A percentile compares a stretch with the other conserved stretches of the same genome.
Evolutionary conservation across 441 rosid species (phyloP).

Genomic region (Erodium moschatum): DNA sequence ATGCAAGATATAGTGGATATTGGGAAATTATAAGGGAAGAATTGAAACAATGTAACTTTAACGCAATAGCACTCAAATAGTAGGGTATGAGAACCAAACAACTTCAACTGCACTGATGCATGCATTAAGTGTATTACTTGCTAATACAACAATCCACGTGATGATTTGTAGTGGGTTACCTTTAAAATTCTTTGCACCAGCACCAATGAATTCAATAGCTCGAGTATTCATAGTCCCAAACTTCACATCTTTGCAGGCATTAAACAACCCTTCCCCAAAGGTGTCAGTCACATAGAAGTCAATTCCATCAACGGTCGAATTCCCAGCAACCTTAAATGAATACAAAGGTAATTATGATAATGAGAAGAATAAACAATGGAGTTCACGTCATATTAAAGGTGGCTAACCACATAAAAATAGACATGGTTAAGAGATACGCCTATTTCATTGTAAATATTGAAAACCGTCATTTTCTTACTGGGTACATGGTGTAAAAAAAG

Average conservation of each 20-base stretch:
- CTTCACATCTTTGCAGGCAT: slow-evolving; percentile 70
- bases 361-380: neutral
- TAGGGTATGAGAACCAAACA: slow-evolving; percentile 8
- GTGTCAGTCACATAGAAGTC: slow-evolving; percentile 43
- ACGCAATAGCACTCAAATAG: neutral
- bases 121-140: neutral
- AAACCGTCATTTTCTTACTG: neutral
- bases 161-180: slow-evolving; percentile 29
- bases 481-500: neutral
- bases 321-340: slow-evolving; percentile 43
- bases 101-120: slow-evolving; percentile 4
- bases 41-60: neutral
- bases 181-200: slow-evolving; percentile 57
- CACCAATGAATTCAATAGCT: slow-evolving; percentile 64
- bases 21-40: neutral
- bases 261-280: slow-evolving; percentile 58
- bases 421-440: neutral
- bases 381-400: neutral
- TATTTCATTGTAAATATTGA: neutral
- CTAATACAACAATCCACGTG: slow-evolving; percentile 9
- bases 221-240: slow-evolving; percentile 76
- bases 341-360: slow-evolving; percentile 3
- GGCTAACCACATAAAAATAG: neutral
- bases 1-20: neutral
- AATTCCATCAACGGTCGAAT: slow-evolving; percentile 57